Percentiles rank a stretch among this genome's conserved stretches.
Conservation (phyloP, 352 stramenopile genomes). For the Phytophthora idaei region DNA sequence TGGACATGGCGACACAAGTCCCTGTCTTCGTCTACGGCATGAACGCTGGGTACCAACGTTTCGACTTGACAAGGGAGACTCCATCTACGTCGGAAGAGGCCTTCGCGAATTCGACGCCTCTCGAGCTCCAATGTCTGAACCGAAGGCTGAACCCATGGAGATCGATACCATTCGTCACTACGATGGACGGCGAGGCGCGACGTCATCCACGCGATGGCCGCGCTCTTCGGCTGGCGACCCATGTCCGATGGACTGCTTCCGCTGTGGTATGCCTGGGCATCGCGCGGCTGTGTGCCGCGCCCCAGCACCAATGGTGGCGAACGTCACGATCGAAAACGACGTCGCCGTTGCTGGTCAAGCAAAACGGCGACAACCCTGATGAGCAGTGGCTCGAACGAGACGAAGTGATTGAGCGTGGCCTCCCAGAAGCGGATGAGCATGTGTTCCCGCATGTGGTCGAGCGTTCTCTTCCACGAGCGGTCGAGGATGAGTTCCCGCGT, state of each 20-base stretch:
- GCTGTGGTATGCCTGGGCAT: background rate
- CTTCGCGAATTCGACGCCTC: background rate
- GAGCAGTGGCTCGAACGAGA: too few species aligned
- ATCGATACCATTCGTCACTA: background rate
- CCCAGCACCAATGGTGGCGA: background rate
- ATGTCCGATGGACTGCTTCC: background rate
- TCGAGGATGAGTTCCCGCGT: too few species aligned
- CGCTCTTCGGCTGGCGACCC: background rate
- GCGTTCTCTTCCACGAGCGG: too few species aligned
- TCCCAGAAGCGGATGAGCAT: too few species aligned
- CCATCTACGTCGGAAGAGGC: background rate
- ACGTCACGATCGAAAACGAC: too few species aligned
- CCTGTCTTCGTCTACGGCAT: constrained; percentile 5
- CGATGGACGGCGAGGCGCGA: background rate
- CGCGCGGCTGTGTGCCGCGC: constrained; percentile 1
- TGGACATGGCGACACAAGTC: constrained; percentile 32
- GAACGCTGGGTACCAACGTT: constrained; percentile 7
- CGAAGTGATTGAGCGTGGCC: too few species aligned
- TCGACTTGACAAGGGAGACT: constrained; percentile 5
- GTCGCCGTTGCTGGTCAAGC: too few species aligned
- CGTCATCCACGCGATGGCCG: background rate
- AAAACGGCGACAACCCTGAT: too few species aligned
- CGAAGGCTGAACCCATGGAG: background rate
- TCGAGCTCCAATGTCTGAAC: background rate
- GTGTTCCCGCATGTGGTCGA: too few species aligned